Base-by-base conservation (phyloP, 1,139 yeast species). In the Taiozyma sp. region DNA sequence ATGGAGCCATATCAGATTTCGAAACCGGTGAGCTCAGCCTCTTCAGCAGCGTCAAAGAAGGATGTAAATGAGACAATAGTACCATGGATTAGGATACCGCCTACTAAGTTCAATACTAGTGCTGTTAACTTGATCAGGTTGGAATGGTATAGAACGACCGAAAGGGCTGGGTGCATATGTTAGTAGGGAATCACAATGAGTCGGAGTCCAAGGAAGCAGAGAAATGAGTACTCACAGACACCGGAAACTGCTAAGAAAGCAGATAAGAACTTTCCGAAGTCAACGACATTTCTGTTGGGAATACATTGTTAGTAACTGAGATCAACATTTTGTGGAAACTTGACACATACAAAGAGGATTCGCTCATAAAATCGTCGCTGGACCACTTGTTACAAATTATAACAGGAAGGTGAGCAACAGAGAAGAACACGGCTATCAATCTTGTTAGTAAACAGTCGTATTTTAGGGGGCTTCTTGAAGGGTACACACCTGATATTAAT, bases 1-100 rank as follows among this genome's bases (percentile, higher is more conserved):
- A 19, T 19, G 19, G 19, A 19, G 19, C n/a, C 24, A 4, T 13
- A 6, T 52, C 37, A 59, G 42, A 59, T 55, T n/a, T 59, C 62
- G 42, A 59, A 59, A 4, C 61, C 61, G 0, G 61, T 53, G 7
- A 56, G 48, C 35, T 55, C 55, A 37, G 54, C 55, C n/a, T 79
- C 81, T 44, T 77, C 81, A 8, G 75, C 65, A 44, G 76, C 81
- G 56, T 83, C 87, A 66, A 88, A 88, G 63, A 83, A 85, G 54
- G 80, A 73, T 32, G 88, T 80, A 65, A 88, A 88, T 6, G 85
- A 76, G 56, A 83, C 80, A 42, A 88, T 87, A 0, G 95, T 84
- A 6, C 82, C 81, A 66, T 83, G 85, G 46, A 88, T 85, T 52
- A 87, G 71, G 1, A 72, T 57, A 2, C 96, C 96, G 1, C 96